Percentiles rank a stretch among this genome's conserved stretches.
These are phyloP conservation scores for Aulographum hederae DNA, from an alignment of 2,329 filamentous ascomycete genomes.

Conservation along the genomic window DNA sequence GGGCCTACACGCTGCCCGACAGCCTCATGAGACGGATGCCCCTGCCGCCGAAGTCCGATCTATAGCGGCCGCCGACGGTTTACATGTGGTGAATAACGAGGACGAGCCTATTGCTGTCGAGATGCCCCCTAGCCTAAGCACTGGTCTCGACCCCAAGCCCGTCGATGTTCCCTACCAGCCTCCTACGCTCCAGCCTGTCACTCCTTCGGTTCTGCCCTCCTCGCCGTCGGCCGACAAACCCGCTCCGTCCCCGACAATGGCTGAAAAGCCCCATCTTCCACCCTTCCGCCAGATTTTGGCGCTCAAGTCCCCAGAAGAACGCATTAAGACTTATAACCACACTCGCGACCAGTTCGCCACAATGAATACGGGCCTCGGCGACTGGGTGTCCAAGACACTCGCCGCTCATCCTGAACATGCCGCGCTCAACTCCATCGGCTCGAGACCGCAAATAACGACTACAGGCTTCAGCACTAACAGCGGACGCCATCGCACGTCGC, in stretches of 20 bases:
- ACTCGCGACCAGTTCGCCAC: conserved; percentile 51
- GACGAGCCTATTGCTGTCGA: neutral
- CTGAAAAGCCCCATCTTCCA: neutral
- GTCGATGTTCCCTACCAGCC: neutral
- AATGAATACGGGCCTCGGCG: conserved; percentile 56
- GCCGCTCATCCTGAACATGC: conserved; percentile 34
- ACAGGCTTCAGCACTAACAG: too few relatives aligned
- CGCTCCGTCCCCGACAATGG: neutral
- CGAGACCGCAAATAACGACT: too few relatives aligned
- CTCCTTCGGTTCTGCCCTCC: neutral
- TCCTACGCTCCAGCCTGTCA: neutral
- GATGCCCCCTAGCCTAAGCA: neutral
- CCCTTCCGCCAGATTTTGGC: conserved; percentile 62
- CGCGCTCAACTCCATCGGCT: too few relatives aligned
- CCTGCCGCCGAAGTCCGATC: neutral
- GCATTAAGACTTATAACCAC: conserved; percentile 56
- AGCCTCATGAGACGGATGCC: neutral
- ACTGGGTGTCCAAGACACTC: conserved; percentile 35
- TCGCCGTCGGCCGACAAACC: neutral
- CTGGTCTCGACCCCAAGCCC: too few relatives aligned
- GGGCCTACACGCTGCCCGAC: neutral
- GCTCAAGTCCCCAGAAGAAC: conserved; percentile 44
- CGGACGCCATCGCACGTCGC: conserved; percentile 16
- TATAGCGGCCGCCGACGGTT: neutral
- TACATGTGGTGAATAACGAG: neutral